Evolutionary conservation across 352 stramenopile species (phyloP).

Genomic region (Albugo laibachii): DNA sequence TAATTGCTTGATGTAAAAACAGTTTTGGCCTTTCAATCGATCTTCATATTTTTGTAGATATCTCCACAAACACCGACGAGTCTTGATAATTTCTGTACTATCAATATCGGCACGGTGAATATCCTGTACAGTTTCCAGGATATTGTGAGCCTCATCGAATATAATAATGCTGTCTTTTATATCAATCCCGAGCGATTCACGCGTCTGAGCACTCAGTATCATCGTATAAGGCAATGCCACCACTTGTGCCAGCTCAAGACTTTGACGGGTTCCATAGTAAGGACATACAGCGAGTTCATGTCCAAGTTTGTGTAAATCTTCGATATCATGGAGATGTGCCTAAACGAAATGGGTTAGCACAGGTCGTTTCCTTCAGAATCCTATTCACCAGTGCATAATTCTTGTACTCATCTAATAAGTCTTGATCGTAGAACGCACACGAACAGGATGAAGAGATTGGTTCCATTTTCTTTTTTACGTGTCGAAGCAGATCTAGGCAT

Average conservation of each 20-base stretch:
- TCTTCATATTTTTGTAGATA: constrained; percentile 82
- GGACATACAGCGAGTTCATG: constrained; percentile 84
- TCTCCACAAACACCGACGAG: constrained; percentile 50
- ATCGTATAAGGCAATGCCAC: constrained; percentile 86
- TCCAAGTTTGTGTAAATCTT: constrained; percentile 87
- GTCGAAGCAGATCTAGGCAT: constrained; percentile 75
- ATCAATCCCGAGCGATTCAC: constrained; percentile 76
- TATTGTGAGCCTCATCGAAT: constrained; percentile 98
- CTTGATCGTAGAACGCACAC: constrained; percentile 69
- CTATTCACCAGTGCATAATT: constrained; percentile 50
- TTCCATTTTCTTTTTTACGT: constrained; percentile 16
- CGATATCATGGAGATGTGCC: constrained; percentile 85
- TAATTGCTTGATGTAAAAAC: constrained; percentile 81
- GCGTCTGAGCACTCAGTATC: constrained; percentile 79
- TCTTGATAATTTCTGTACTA: constrained; percentile 54
- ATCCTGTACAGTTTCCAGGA: constrained; percentile 90
- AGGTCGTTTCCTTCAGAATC: not conserved
- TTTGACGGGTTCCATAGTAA: constrained; percentile 92
- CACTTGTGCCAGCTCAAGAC: constrained; percentile 77
- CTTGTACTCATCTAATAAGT: constrained; percentile 46
- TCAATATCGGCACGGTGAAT: constrained; percentile 69
- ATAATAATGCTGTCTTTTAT: constrained; percentile 87
- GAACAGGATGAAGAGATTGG: constrained; percentile 9
- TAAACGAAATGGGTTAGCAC: constrained; percentile 5
- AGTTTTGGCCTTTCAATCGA: constrained; percentile 67